Conservation (phyloP, 768 basidiomycete genomes). For the Galerina marginata region DNA sequence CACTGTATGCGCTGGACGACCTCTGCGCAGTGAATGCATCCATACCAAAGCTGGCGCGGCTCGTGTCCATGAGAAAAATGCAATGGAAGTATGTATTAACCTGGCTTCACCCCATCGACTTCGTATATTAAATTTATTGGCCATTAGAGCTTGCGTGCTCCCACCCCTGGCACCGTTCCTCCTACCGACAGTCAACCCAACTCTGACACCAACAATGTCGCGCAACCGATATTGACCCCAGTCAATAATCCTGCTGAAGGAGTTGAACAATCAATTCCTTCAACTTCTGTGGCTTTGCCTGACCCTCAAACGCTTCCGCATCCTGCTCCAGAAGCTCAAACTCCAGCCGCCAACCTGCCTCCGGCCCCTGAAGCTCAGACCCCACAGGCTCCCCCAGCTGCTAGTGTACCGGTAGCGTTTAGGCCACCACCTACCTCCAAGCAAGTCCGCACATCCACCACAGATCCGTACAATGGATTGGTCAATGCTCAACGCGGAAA, state of each 20-base stretch:
- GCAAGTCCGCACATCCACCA: background rate
- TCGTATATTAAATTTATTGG: background rate
- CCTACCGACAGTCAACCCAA: too few relatives aligned
- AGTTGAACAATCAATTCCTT: too few relatives aligned
- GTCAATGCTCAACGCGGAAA: background rate
- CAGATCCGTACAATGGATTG: background rate
- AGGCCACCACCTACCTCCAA: background rate
- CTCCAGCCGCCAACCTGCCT: background rate
- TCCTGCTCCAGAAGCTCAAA: background rate
- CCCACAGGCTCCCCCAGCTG: background rate
- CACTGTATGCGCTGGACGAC: slow-evolving; percentile 2
- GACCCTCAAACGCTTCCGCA: too few relatives aligned
- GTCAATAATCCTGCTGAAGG: too few relatives aligned
- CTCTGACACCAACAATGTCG: too few relatives aligned
- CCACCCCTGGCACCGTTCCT: background rate
- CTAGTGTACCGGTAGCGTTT: too few relatives aligned
- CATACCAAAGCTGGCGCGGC: slow-evolving; percentile 7
- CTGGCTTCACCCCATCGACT: background rate
- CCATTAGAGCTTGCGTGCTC: background rate
- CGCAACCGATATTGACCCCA: too few relatives aligned
- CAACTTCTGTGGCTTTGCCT: too few relatives aligned
- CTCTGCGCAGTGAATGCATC: slow-evolving; percentile 2
- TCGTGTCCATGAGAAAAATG: background rate
- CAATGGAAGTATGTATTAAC: background rate
- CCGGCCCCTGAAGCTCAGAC: background rate